Base-by-base conservation (phyloP, 2,329 filamentous ascomycete genomes). In the Aspergillus puulaauensis region DNA sequence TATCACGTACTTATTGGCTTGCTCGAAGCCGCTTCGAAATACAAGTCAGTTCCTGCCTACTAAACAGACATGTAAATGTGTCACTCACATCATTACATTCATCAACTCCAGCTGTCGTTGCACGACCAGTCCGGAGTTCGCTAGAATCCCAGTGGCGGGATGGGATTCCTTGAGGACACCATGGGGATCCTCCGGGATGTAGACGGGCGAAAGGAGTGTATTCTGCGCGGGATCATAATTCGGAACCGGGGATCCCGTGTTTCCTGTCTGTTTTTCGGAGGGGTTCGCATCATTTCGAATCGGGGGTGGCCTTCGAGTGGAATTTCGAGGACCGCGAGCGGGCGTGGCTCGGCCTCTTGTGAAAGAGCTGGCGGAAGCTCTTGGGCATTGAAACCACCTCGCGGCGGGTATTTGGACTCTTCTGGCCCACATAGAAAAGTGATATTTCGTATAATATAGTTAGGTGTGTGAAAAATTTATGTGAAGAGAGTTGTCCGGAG, bases 1-100 rank as follows among this genome's bases (percentile, higher is more conserved):
- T 49, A 88, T 86, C 14, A 86, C 80, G 67, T 88, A 88, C 68
- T 80, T 80, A 66, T 88, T 88, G 12, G 86, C 85, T 69, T 88
- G 86, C 70, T 88, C 86, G 62, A 87, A 87, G 1, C 86, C 85
- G 60, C 76, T 78, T 23, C 21, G 8, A 2, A 12, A 33, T 49
- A 27, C 19, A 49, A 62, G 53, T 60, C 51, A 43, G 44, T 37
- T 11, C 14, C 8, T 31, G 4, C 7, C 15, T 47, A 17, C 44
- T 4, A 43, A 24, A 12, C 9, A 9, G 9, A 35, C 15, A 31
- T 11, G 6, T 50, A 23, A 6, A 14, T 35, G 8, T 5, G 39
- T 8, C 17, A 70, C 75, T 66, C 57, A 79, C 70, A 87, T 73
- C 66, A 88, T 78, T 9, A 88, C 77, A 69, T 87, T 88, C 82